Evolutionary conservation across 768 basidiomycete species (phyloP), one percentile per base, ranked within the genome.

Genomic region (Boletus vermiculosoides): DNA sequence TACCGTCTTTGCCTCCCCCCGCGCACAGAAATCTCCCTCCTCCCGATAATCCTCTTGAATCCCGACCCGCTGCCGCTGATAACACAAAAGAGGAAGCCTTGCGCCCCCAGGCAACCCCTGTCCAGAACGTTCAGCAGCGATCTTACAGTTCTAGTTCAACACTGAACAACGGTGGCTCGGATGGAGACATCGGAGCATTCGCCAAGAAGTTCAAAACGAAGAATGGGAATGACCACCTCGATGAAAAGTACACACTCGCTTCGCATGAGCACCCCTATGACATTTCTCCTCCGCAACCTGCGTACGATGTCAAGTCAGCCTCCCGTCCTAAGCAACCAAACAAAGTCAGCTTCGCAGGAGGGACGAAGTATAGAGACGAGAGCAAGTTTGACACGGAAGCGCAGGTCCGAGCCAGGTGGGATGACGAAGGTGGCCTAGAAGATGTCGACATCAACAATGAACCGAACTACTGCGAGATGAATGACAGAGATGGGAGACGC

Each of bases 251-350:
- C 55, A 76, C 82, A 0, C 66, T 84, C 45, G 80, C 83, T 18
- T 83, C 84, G 4, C 81, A 83, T 71, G 73, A 77, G 48, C 84
- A 87, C 58, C 84, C 85, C 11, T 79, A 85, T 59, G 83, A 85
- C 45, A 85, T 88, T 41, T 73, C 72, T 18, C 77, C 83, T 2
- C 87, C 86, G 3, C 67, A 72, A 39, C 69, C 72, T 54, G 76
- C 74, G 4, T 80, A 82, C 58, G 55, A 71, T 44, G 50, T 44
- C 65, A 67, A 53, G 12, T 50, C 31, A 6, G 52, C 20, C 22
- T 30, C 49, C 1, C 65, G 55, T 12, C 45, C 36, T 9, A 65
- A 54, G 45, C 63, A 58, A 30, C 41, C 63, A 11, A 68, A 68
- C 50, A 70, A 67, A 47, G 79, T 80, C 57, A 78, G 77, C 60